Base-by-base conservation (phyloP, 371 early-diverging fungal species). In the Rhizopus microsporus region DNA sequence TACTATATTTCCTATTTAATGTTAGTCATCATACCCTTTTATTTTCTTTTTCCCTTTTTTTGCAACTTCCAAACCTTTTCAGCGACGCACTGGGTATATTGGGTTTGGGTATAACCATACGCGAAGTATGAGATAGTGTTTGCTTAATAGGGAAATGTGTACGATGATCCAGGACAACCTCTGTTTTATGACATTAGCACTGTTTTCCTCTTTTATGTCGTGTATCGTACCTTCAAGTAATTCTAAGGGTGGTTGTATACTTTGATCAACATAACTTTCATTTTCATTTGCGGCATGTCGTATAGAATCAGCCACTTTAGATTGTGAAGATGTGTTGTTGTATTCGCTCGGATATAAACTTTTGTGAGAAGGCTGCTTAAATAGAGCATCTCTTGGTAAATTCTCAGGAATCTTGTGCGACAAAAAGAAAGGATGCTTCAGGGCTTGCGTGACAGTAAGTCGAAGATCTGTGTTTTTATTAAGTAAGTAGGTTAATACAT, bases 381-480 rank as follows among this genome's bases (percentile, higher is more conserved):
- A 48, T 1, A 60, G 30, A 5, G 66, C 60, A 0, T 23, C 29
- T 23, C 40, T 15, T 31, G 66, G 66, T 8, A 65, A 60, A 13
- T 34, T 42, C 2, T 48, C 53, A 7, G 66, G 67, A 15, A 55
- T 62, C 23, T 40, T 51, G 12, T 45, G 29, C 7, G 42, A n/a
- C 4, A 29, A n/a, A 42, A 66, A 66, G 31, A 66, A 66, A 5
- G 62, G 46, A 13, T 66, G 67, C 17, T 46, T 17, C 43, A 62
- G 38, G 4, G 61, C 66, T 8, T 57, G 54, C 16, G 52, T 40
- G 0, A 65, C 66, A 31, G 57, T 53, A 12, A 60, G 39, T 15
- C 66, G 47, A 33, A 13, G 44, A 17, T 63, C 61, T 61, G 48
- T 47, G 16, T 23, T 47, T 23, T 32, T 47, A 23, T 12, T 8